A percentile compares a stretch with the other conserved stretches of the same genome.
Conservation (phyloP, 768 basidiomycete species). For the Pilatotrama ljubarskyi region DNA sequence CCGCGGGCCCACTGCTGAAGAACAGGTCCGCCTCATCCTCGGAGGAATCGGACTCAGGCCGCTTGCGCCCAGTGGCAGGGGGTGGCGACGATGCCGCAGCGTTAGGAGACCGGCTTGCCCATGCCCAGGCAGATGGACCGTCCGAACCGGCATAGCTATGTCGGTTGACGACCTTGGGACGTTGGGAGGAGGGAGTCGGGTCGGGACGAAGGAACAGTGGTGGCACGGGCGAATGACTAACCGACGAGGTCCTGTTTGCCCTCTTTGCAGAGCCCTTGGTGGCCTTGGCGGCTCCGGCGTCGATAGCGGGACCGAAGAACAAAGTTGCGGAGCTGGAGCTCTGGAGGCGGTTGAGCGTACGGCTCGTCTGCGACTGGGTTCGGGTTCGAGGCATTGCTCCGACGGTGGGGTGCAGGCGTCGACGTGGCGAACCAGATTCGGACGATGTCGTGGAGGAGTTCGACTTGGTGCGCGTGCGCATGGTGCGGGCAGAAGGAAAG, state of each 20-base stretch:
- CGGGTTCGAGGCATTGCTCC: conserved; percentile 34
- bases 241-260: conserved; percentile 2
- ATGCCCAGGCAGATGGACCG: conserved; percentile 22
- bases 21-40: conserved; percentile 30
- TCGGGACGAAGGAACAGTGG: conserved; percentile 19
- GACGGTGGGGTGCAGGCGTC: conserved; percentile 53
- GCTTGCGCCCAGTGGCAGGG: conserved; percentile 18
- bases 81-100: conserved; percentile 20
- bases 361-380: conserved; percentile 38
- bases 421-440: conserved; percentile 53
- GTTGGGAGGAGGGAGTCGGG: conserved; percentile 1
- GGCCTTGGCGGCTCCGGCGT: background rate
- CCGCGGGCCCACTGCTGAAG: conserved; percentile 40
- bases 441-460: conserved; percentile 44
- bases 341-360: conserved; percentile 51
- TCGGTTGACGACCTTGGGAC: conserved; percentile 45
- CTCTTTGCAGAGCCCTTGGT: background rate
- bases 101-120: conserved; percentile 10
- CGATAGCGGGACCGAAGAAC: conserved; percentile 66
- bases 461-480: conserved; percentile 40
- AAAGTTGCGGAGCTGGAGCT: conserved; percentile 57
- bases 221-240: background rate
- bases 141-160: conserved; percentile 66
- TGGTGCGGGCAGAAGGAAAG: conserved; percentile 40
- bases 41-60: conserved; percentile 21